These are phyloP conservation scores for Carex myosuroides DNA, from an alignment of 176 grass and related monocot genomes.

Conservation along the genomic window DNA sequence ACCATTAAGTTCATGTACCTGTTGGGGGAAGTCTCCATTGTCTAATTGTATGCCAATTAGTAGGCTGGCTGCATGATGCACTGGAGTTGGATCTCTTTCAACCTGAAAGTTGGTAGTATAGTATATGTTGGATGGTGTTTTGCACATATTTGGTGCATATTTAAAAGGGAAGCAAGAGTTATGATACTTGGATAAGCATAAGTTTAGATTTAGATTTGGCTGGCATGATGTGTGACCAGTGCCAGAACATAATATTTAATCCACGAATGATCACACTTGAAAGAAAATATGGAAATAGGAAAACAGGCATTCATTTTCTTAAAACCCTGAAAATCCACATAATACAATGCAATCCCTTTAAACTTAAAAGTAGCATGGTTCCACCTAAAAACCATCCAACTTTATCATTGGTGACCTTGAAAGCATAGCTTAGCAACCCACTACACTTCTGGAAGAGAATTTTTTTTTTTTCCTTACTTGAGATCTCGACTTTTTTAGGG, in stretches of 20 bases:
- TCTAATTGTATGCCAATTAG: slow-evolving; percentile 49
- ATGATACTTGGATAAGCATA: background rate
- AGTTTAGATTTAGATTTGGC: background rate
- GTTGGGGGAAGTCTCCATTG: slow-evolving; percentile 68
- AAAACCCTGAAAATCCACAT: background rate
- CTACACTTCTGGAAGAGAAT: background rate
- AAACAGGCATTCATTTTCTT: background rate
- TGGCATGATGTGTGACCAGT: background rate
- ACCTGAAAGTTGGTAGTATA: slow-evolving; percentile 25
- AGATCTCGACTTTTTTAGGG: background rate
- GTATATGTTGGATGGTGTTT: background rate
- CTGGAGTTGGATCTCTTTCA: slow-evolving; percentile 43
- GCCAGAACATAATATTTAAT: background rate
- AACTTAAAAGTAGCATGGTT: background rate
- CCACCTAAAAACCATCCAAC: background rate
- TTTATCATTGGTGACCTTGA: background rate
- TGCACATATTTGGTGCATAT: background rate
- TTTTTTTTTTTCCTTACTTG: background rate
- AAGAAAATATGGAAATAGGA: background rate
- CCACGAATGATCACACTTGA: background rate
- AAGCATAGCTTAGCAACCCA: background rate
- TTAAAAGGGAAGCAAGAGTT: background rate
- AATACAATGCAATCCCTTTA: background rate
- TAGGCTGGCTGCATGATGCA: slow-evolving; percentile 55
- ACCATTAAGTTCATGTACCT: slow-evolving; percentile 24